phyloP scores from a whole-genome alignment of 352 stramenopile species.

The Globisporangium paddicum region DNA sequence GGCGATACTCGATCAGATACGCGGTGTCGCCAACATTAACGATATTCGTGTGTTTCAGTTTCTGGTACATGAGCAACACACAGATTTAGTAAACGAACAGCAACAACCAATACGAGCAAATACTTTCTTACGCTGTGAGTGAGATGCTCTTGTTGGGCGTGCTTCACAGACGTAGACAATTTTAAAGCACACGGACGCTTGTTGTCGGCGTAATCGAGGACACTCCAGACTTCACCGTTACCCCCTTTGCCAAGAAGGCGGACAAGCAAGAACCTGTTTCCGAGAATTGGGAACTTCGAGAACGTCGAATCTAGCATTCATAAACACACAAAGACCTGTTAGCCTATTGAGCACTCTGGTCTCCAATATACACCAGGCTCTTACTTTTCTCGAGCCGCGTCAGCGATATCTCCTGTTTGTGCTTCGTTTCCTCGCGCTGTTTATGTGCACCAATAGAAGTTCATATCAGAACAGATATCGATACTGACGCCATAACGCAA shows the following conservation, averaged over 20 bases:
- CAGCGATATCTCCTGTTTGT: conserved; percentile 78
- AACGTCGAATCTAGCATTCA: conserved; percentile 49
- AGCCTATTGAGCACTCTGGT: background rate
- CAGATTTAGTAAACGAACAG: background rate
- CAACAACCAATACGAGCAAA: background rate
- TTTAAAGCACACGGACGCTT: conserved; percentile 62
- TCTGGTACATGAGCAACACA: conserved; percentile 22
- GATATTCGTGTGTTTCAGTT: conserved; percentile 67
- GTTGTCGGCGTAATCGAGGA: conserved; percentile 69
- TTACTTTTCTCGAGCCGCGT: conserved; percentile 64
- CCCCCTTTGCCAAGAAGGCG: conserved; percentile 66
- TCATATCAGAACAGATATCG: background rate
- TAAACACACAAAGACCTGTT: background rate
- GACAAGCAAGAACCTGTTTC: conserved; percentile 62
- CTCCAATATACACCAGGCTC: background rate
- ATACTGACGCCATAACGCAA: background rate
- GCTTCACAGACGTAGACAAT: conserved; percentile 64
- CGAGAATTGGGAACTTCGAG: conserved; percentile 64
- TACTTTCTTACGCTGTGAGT: conserved; percentile 54
- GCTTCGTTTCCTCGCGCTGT: conserved; percentile 61
- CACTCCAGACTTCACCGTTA: conserved; percentile 79
- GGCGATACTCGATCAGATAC: conserved; percentile 61
- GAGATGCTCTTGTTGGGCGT: conserved; percentile 61
- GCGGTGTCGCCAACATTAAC: conserved; percentile 50
- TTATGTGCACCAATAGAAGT: background rate